A percentile compares a stretch with the other conserved stretches of the same genome.
Evolutionary conservation across 257 asterid species (phyloP).

Genomic region (Anisodus tanguticus): DNA sequence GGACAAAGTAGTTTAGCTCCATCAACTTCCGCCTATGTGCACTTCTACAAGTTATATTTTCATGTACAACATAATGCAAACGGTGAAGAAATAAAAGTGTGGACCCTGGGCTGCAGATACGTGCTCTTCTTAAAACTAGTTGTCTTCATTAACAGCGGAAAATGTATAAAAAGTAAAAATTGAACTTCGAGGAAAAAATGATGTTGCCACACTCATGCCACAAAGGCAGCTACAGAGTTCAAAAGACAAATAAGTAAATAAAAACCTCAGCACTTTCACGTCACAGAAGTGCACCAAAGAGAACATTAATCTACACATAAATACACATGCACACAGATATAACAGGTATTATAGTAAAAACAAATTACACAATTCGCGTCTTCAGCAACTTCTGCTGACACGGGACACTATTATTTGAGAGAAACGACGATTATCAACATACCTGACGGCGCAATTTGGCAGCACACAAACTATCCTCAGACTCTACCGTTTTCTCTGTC

Average conservation of each 20-base stretch:
- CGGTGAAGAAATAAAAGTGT: background rate
- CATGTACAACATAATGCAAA: conserved; percentile 13
- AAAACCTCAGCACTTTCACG: conserved; percentile 13
- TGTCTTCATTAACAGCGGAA: conserved; percentile 1
- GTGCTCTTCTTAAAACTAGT: background rate
- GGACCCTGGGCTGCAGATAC: conserved; percentile 12
- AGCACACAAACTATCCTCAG: conserved; percentile 50
- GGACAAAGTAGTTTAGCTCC: background rate
- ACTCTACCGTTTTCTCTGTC: conserved; percentile 47
- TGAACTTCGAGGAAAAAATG: background rate
- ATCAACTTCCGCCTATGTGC: background rate
- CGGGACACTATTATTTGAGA: conserved; percentile 24
- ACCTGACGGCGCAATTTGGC: conserved; percentile 85
- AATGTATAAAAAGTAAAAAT: conserved; percentile 7
- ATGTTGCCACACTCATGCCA: background rate
- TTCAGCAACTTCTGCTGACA: conserved; percentile 13
- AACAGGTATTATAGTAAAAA: background rate
- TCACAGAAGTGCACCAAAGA: background rate
- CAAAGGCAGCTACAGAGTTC: background rate
- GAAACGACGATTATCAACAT: conserved; percentile 33
- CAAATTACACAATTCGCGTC: background rate
- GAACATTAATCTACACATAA: background rate
- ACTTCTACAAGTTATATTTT: background rate
- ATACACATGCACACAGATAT: background rate
- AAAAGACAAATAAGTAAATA: background rate